Percentiles rank a stretch among this genome's conserved stretches.
phyloP scores from a whole-genome alignment of 2,329 filamentous ascomycete genomes.

The Byssoonygena ceratinophila region DNA sequence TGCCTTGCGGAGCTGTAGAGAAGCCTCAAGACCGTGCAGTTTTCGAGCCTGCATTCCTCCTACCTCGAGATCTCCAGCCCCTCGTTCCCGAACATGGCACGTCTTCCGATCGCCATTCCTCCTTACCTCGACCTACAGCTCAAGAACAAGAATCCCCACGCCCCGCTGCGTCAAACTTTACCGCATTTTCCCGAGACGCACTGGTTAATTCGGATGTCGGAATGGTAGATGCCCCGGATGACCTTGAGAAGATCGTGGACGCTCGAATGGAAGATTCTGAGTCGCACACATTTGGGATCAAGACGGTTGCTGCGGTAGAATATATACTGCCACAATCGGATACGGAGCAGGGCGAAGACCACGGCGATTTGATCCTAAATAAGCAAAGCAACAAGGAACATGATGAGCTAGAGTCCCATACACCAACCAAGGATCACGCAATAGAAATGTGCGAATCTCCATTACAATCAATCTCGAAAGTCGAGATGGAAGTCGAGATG shows the following conservation, averaged over 20 bases:
- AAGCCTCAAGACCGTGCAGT: constrained; percentile 41
- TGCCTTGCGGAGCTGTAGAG: constrained; percentile 46
- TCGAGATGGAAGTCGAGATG: constrained; percentile 7
- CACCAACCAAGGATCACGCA: not conserved
- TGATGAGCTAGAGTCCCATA: not conserved
- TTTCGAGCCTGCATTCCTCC: constrained; percentile 30
- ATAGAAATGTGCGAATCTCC: not conserved
- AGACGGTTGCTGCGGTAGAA: not conserved
- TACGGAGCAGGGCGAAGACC: not conserved
- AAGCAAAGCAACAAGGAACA: not conserved
- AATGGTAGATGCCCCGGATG: constrained; percentile 25
- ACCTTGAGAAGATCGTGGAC: not conserved
- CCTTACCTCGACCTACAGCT: not conserved
- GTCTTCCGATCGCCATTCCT: not conserved
- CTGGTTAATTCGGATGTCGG: constrained; percentile 24
- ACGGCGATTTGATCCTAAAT: not conserved
- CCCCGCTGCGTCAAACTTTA: not conserved
- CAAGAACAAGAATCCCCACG: not conserved
- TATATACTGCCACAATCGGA: not conserved
- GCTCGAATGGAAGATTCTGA: not conserved
- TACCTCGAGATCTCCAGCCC: constrained; percentile 15
- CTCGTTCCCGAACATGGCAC: not conserved
- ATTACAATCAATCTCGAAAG: not conserved
- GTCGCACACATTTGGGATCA: not conserved
- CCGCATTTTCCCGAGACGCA: not conserved